These are phyloP conservation scores for Meredithiella fracta DNA, from an alignment of 2,329 filamentous ascomycete genomes.

Conservation along the genomic window DNA sequence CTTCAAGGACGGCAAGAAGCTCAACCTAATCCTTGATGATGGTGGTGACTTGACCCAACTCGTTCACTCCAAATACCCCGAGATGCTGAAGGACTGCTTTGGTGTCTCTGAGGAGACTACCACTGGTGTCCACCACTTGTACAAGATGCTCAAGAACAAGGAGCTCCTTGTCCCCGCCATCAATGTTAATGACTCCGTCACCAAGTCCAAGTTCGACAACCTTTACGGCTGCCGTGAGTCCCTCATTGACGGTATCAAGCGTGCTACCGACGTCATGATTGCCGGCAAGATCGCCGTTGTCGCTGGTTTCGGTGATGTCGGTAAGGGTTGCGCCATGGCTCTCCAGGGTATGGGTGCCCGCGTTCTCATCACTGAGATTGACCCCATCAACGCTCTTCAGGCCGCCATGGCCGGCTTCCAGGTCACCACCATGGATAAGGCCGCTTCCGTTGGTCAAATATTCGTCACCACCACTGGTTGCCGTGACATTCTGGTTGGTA, in stretches of 20 bases:
- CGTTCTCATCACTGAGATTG: slow-evolving; percentile 89
- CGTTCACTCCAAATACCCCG: slow-evolving; percentile 95
- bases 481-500: slow-evolving; percentile 86
- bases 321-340: slow-evolving; percentile 94
- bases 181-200: slow-evolving; percentile 99
- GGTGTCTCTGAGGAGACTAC: slow-evolving; percentile 99
- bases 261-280: slow-evolving; percentile 99
- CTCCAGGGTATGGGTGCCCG: slow-evolving; percentile 95
- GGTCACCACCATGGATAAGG: slow-evolving; percentile 97
- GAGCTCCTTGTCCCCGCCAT: slow-evolving; percentile 84
- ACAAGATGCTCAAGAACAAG: slow-evolving; percentile 88
- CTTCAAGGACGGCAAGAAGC: slow-evolving; percentile 91
- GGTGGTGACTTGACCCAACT: slow-evolving; percentile 93
- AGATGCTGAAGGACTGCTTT: slow-evolving; percentile 96
- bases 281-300: slow-evolving; percentile 97
- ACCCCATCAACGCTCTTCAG: slow-evolving; percentile 99
- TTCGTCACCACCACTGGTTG: slow-evolving; percentile 98
- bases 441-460: slow-evolving; percentile 76
- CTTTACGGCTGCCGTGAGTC: slow-evolving; percentile 98
- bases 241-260: slow-evolving; percentile 98
- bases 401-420: slow-evolving; percentile 94
- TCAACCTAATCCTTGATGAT: slow-evolving; percentile 98
- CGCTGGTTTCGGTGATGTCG: slow-evolving; percentile 96
- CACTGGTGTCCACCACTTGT: slow-evolving; percentile 98
- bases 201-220: slow-evolving; percentile 99